These are phyloP conservation scores for Lactarius hatsudake DNA, from an alignment of 768 basidiomycete genomes.

Conservation along the genomic window DNA sequence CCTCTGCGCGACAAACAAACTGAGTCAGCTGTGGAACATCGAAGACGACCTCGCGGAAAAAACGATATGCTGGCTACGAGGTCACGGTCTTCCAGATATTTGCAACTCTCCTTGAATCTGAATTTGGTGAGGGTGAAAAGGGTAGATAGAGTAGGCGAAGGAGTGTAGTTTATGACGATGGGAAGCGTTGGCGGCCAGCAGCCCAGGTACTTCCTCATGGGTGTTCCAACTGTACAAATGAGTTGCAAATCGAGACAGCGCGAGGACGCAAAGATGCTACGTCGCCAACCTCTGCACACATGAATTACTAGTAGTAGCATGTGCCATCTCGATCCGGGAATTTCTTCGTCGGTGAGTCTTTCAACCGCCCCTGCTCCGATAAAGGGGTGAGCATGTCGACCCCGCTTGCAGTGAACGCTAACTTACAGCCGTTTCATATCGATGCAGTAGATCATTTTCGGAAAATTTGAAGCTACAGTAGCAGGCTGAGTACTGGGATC, in stretches of 20 bases:
- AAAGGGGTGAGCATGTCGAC: not conserved
- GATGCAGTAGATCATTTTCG: too few relatives aligned
- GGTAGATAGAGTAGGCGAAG: not conserved
- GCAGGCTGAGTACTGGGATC: too few relatives aligned
- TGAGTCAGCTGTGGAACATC: not conserved
- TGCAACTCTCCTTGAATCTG: not conserved
- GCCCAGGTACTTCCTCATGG: not conserved
- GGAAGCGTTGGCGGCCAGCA: slow-evolving; percentile 3
- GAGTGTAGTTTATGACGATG: not conserved
- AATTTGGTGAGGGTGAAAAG: not conserved
- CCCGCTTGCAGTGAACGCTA: too few relatives aligned
- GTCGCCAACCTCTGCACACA: not conserved
- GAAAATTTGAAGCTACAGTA: too few relatives aligned
- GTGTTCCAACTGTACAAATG: not conserved
- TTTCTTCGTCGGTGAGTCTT: not conserved
- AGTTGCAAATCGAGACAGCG: not conserved
- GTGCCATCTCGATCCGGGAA: not conserved
- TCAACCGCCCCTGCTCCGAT: not conserved
- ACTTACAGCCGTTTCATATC: too few relatives aligned
- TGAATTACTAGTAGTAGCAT: not conserved
- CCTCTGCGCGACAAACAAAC: not conserved
- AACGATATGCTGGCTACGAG: not conserved
- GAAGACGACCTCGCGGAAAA: not conserved
- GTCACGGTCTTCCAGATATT: not conserved
- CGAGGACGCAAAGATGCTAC: not conserved